These are phyloP conservation scores for Avena eriantha DNA, from an alignment of 176 grass and related monocot genomes.

Conservation along the genomic window DNA sequence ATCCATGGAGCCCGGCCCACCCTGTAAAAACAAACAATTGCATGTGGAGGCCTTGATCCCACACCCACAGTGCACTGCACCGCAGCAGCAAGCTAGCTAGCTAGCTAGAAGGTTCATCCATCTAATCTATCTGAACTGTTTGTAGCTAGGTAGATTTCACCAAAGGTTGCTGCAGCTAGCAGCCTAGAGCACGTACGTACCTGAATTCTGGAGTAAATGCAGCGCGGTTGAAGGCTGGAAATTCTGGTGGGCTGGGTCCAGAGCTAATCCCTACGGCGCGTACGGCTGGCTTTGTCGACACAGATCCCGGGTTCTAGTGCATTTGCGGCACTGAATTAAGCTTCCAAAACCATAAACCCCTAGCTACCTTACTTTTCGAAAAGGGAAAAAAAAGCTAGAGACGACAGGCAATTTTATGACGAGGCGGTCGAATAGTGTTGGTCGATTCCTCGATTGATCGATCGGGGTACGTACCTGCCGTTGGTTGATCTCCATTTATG, in stretches of 20 bases:
- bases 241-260: conserved; percentile 1
- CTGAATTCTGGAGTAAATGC: conserved; percentile 49
- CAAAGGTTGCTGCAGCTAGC: neutral
- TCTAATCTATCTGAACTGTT: neutral
- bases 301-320: conserved; percentile 2
- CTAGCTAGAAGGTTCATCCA: neutral
- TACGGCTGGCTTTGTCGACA: neutral
- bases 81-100: neutral
- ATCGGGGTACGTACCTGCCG: neutral
- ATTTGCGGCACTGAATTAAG: neutral
- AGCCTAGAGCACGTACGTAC: neutral
- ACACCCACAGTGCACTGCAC: no score
- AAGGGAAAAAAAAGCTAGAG: neutral
- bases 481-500: conserved; percentile 29
- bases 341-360: neutral
- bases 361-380: neutral
- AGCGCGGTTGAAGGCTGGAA: conserved; percentile 39
- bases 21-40: neutral
- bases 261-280: neutral
- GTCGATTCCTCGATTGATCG: neutral
- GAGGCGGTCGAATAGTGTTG: neutral
- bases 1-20: neutral
- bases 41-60: neutral
- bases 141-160: conserved; percentile 11
- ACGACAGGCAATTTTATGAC: neutral